Evolutionary conservation across 2,329 filamentous ascomycete species (phyloP), one percentile per base, ranked within the genome.

Genomic region (Trichophyton equinum): DNA sequence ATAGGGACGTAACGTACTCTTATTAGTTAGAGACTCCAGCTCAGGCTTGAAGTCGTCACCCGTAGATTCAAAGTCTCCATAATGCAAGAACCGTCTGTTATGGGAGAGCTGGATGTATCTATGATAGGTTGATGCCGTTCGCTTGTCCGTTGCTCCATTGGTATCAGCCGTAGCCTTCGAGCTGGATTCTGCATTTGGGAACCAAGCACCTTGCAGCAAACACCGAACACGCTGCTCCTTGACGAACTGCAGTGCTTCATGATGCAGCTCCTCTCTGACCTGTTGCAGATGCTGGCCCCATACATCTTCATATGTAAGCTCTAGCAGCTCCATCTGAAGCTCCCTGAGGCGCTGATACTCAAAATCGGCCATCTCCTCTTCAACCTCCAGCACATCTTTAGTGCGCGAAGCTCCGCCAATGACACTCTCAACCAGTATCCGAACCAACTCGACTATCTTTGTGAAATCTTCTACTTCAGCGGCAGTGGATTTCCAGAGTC

Each of bases 151-250:
- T 64, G 70, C 71, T 59, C 73, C 79, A 68, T 66, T 75, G 33
- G 27, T 42, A 65, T 78, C 82, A 15, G n/a, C 33, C 70, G 69
- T 74, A 6, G 40, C 40, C 68, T 72, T 76, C 66, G 75, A 81
- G 73, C 73, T 80, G 75, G 71, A 77, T 5, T 66, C 65, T 2
- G 57, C 20, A 55, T 76, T 75, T 2, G 82, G 79, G 66, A 97
- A 99, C 94, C 94, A 99, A 8, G 88, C 85, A 5, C 94, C 94
- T 66, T 89, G 82, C 3, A 97, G 81, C 44, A 99, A 78, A 70
- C 91, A 96, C 60, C 94, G 83, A 63, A 97, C 88, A 42, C 94
- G 85, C 73, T 99, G 94, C 75, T 99, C 94, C 74, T 96, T 96
- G 74, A 97, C 89, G 70, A 99, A 99, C 69, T 96, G 89, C 60